Base-by-base conservation (phyloP, 2,329 filamentous ascomycete genomes). In the Pseudocercospora crystallina region DNA sequence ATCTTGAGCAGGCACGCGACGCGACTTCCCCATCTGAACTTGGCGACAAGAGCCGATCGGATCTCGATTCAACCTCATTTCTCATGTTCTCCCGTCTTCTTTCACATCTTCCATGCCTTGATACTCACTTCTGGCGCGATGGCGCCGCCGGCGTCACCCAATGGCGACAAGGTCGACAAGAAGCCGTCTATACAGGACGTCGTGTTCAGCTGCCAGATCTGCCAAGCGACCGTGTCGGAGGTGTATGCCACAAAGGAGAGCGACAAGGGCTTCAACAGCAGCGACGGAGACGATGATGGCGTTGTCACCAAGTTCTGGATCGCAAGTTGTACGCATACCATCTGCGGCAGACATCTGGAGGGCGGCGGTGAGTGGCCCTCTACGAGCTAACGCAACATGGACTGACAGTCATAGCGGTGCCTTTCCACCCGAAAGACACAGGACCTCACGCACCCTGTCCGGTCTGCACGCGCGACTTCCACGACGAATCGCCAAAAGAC, bases 181-280 rank as follows among this genome's bases (percentile, higher is more conserved):
- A 47, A 50, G n/a, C 37, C 47, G 31, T 61, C 39, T 2, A 48
- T 64, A 11, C 53, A 59, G 42, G 61, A 79, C 52, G 66, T 77
- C 52, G 72, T 79, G 43, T 76, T 79, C 60, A 72, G 71, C 54
- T 80, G 77, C 60, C 67, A 67, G 26, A 57, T 78, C 33, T 80
- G 77, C 59, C 72, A 75, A 41, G 66, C 66, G 8, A 71, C 70
- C 5, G 67, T 76, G 33, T 67, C 71, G 14, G 75, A 77, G 29
- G 62, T 77, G 20, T 77, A 77, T 59, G 64, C 66, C 7, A 64
- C 63, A n/a, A 53, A 63, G 32, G 62, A 67, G 14, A 66, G 68
- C 45, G 68, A 70, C 9, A 59, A 65, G 26, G 70, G 70, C 26
- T 64, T 75, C 11, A 43, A 57, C 49, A 61, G 60, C 44, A 49